Conservation (phyloP, 306 rosid species). For the Dalbergia oliveri region DNA sequence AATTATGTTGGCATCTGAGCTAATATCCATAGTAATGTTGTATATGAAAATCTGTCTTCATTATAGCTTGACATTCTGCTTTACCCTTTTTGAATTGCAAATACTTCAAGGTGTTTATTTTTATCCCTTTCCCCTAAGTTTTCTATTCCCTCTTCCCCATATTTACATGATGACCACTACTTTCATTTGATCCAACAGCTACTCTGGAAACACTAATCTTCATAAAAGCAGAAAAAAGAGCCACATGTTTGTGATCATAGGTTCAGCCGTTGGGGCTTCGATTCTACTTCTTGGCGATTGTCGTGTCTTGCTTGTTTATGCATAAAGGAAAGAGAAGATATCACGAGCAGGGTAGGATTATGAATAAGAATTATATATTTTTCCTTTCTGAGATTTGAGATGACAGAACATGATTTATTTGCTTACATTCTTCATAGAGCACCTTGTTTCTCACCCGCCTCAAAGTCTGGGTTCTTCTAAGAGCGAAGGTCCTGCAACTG, state of each 20-base stretch:
- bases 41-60: background rate
- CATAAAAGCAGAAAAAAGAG: conserved; percentile 56
- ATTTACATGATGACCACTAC: conserved; percentile 22
- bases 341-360: conserved; percentile 65
- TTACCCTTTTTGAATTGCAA: background rate
- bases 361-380: conserved; percentile 9
- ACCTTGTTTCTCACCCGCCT: conserved; percentile 52
- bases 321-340: conserved; percentile 61
- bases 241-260: conserved; percentile 63
- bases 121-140: background rate
- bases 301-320: conserved; percentile 66
- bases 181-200: conserved; percentile 61
- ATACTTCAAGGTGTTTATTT: background rate
- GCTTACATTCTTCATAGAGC: conserved; percentile 54
- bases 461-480: conserved; percentile 62
- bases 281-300: conserved; percentile 73
- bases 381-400: conserved; percentile 39
- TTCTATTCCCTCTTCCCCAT: conserved; percentile 21
- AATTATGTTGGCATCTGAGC: background rate
- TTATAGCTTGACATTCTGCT: background rate
- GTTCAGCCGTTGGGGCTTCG: conserved; percentile 80
- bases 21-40: background rate
- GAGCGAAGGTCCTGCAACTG: conserved; percentile 55
- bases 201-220: conserved; percentile 79
- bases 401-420: conserved; percentile 40